These are phyloP conservation scores for Penicillium decumbens DNA, from an alignment of 2,329 filamentous ascomycete species.

Conservation along the genomic window DNA sequence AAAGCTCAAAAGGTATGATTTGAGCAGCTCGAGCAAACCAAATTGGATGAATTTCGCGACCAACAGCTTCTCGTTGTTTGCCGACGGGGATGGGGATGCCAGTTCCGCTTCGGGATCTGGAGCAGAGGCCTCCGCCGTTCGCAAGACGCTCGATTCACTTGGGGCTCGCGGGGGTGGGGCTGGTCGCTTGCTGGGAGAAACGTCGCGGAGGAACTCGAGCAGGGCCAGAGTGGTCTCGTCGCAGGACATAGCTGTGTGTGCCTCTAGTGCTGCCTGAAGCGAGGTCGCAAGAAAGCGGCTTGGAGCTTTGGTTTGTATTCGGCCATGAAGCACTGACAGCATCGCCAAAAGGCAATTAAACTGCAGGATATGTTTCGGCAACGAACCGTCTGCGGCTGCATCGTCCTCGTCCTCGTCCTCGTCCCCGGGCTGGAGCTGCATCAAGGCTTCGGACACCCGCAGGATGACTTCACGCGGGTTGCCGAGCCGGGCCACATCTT, in stretches of 20 bases:
- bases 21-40: slow-evolving; percentile 57
- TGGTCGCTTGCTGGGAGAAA: slow-evolving; percentile 56
- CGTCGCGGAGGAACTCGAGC: slow-evolving; percentile 54
- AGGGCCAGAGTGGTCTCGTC: slow-evolving; percentile 55
- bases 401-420: slow-evolving; percentile 33
- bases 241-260: slow-evolving; percentile 54
- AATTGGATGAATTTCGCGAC: slow-evolving; percentile 56
- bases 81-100: slow-evolving; percentile 35
- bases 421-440: slow-evolving; percentile 50
- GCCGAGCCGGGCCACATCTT: slow-evolving; percentile 58
- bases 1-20: slow-evolving; percentile 53
- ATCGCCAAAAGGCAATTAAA: slow-evolving; percentile 38
- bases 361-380: slow-evolving; percentile 13
- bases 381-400: slow-evolving; percentile 19
- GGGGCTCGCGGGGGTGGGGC: slow-evolving; percentile 55
- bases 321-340: slow-evolving; percentile 55
- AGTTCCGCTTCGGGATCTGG: slow-evolving; percentile 57
- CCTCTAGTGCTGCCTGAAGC: slow-evolving; percentile 57
- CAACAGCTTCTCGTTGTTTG: slow-evolving; percentile 48
- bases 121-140: slow-evolving; percentile 36
- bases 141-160: slow-evolving; percentile 45
- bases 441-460: slow-evolving; percentile 58
- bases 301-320: slow-evolving; percentile 61
- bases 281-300: slow-evolving; percentile 62
- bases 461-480: slow-evolving; percentile 63